A percentile compares a stretch with the other conserved stretches of the same genome.
Conservation (phyloP, 2,329 filamentous ascomycete genomes). For the Scytalidium lignicola region DNA sequence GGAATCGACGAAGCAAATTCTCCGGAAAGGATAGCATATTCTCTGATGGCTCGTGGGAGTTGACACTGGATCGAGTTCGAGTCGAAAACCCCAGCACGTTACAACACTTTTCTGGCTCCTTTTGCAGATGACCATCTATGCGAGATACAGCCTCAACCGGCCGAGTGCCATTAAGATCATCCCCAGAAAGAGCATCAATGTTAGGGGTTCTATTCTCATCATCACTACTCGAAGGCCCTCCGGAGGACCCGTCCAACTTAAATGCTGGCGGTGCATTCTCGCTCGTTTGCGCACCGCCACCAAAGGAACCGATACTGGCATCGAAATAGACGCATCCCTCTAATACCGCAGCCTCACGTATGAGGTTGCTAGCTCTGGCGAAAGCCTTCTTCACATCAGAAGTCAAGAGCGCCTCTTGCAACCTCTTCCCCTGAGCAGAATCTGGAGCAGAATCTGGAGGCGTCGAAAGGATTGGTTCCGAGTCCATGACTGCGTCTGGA, state of each 20-base stretch:
- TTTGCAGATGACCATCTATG: background rate
- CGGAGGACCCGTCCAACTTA: background rate
- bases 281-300: background rate
- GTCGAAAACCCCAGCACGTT: conserved; percentile 8
- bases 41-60: background rate
- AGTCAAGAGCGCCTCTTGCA: conserved; percentile 21
- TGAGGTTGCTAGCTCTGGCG: conserved; percentile 6
- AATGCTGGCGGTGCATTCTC: background rate
- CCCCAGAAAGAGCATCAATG: background rate
- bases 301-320: conserved; percentile 1
- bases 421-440: background rate
- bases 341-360: conserved; percentile 6
- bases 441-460: too few relatives aligned
- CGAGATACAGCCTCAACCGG: background rate
- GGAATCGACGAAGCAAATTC: conserved; percentile 2
- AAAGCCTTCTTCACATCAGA: conserved; percentile 12
- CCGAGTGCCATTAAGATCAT: background rate
- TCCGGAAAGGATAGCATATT: conserved; percentile 2
- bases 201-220: background rate
- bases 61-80: conserved; percentile 4
- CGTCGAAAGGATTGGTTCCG: too few relatives aligned
- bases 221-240: background rate
- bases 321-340: conserved; percentile 8
- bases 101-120: background rate
- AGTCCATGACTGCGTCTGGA: background rate